phyloP scores from a whole-genome alignment of 805 yeast species.

The Metschnikowia anglica region DNA sequence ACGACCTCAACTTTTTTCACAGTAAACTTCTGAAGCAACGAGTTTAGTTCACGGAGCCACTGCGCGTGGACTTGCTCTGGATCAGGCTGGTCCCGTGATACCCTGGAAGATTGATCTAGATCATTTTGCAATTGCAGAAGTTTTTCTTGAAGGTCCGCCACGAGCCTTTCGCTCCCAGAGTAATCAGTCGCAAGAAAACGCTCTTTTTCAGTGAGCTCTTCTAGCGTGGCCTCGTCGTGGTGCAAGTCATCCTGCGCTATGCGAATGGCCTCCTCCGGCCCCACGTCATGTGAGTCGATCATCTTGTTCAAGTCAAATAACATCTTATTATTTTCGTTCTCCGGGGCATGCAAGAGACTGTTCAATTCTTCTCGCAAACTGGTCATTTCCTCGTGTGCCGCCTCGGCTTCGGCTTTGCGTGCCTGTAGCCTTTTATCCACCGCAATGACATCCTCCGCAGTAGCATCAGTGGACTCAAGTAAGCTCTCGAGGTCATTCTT shows the following conservation, averaged over 20 bases:
- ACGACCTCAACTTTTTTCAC: constrained; percentile 6
- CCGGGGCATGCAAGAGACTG: constrained; percentile 12
- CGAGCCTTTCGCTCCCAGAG: not conserved
- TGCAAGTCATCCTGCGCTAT: constrained; percentile 15
- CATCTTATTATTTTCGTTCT: constrained; percentile 18
- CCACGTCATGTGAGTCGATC: constrained; percentile 17
- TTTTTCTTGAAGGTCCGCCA: constrained; percentile 8
- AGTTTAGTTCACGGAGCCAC: constrained; percentile 17
- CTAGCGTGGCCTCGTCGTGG: constrained; percentile 9
- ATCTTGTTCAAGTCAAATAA: constrained; percentile 16
- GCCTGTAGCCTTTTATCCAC: constrained; percentile 26
- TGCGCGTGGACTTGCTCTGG: constrained; percentile 21
- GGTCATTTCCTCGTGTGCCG: constrained; percentile 25
- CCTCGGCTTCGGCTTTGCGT: constrained; percentile 28
- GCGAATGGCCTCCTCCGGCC: constrained; percentile 16
- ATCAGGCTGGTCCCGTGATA: constrained; percentile 7
- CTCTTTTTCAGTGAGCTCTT: constrained; percentile 8
- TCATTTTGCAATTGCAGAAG: constrained; percentile 5
- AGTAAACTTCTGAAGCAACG: constrained; percentile 12
- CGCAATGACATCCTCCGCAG: constrained; percentile 28
- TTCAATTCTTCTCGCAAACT: constrained; percentile 22
- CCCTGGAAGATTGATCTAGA: constrained; percentile 3
- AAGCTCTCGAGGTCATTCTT: constrained; percentile 28
- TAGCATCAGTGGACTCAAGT: constrained; percentile 28
- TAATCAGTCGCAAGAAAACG: constrained; percentile 6